Evolutionary conservation across 768 basidiomycete species (phyloP).

Genomic region (Suillus subalutaceus): DNA sequence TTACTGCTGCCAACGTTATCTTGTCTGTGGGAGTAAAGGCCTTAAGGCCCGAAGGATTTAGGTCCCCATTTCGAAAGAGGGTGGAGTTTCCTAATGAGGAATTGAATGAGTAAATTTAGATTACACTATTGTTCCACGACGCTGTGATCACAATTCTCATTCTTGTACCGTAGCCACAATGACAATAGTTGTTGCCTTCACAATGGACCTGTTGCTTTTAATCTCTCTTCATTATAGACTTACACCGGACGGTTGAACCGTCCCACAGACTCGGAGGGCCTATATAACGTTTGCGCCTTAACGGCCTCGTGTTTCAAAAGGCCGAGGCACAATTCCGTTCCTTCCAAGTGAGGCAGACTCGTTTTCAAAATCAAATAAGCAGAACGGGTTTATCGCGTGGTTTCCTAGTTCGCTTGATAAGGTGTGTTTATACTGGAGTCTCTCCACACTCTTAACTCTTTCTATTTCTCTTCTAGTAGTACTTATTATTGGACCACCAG

Average conservation of each 20-base stretch:
- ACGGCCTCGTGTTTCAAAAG: conserved; percentile 15
- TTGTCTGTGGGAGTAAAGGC: too few relatives aligned
- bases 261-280: background rate
- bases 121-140: conserved; percentile 10
- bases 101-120: background rate
- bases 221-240: background rate
- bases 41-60: too few relatives aligned
- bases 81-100: background rate
- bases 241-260: conserved; percentile 13
- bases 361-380: conserved; percentile 4
- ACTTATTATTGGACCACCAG: conserved; percentile 6
- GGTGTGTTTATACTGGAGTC: conserved; percentile 6
- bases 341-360: background rate
- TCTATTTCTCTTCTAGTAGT: conserved; percentile 1
- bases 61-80: too few relatives aligned
- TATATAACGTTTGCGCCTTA: background rate
- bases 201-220: background rate
- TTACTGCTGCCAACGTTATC: background rate
- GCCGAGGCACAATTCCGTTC: conserved; percentile 1
- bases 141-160: background rate
- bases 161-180: background rate
- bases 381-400: conserved; percentile 5
- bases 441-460: conserved; percentile 4
- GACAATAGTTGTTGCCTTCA: conserved; percentile 3
- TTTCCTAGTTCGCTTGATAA: conserved; percentile 12